Conservation (phyloP, 495 filamentous ascomycete species). For the Apodospora peruviana region DNA sequence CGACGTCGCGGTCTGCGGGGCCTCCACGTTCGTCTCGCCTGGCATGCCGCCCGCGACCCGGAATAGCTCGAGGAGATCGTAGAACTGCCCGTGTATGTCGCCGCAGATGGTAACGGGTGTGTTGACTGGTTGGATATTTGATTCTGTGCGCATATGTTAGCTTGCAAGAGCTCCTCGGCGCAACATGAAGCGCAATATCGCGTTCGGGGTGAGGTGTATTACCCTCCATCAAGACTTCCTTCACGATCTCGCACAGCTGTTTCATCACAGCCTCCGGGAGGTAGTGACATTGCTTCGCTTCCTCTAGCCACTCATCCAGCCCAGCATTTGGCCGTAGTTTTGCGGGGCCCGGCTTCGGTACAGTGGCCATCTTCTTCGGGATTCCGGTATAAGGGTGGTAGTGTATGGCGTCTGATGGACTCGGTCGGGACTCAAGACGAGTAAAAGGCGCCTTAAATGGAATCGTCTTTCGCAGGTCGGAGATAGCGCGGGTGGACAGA, state of each 20-base stretch:
- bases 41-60: conserved; percentile 95
- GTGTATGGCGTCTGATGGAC: background rate
- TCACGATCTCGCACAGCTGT: conserved; percentile 95
- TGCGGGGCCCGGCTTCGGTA: conserved; percentile 82
- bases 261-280: conserved; percentile 96
- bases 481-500: too few relatives aligned
- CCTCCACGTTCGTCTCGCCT: conserved; percentile 60
- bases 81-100: conserved; percentile 98
- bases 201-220: conserved; percentile 1
- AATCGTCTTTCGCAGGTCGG: too few relatives aligned
- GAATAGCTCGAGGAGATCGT: conserved; percentile 95
- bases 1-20: conserved; percentile 55
- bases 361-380: conserved; percentile 22
- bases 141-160: conserved; percentile 54
- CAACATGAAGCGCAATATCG: background rate
- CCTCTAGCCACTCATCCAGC: conserved; percentile 93
- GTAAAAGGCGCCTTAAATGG: too few relatives aligned
- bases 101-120: conserved; percentile 98
- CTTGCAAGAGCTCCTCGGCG: background rate
- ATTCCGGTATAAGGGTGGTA: background rate
- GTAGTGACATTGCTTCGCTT: conserved; percentile 94
- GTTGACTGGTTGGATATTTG: conserved; percentile 92
- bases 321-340: conserved; percentile 75
- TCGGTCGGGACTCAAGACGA: too few relatives aligned
- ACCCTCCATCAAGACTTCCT: conserved; percentile 98